Evolutionary conservation across 2,329 filamentous ascomycete species (phyloP).

Genomic region (Hawksworthiomyces lignivorus): DNA sequence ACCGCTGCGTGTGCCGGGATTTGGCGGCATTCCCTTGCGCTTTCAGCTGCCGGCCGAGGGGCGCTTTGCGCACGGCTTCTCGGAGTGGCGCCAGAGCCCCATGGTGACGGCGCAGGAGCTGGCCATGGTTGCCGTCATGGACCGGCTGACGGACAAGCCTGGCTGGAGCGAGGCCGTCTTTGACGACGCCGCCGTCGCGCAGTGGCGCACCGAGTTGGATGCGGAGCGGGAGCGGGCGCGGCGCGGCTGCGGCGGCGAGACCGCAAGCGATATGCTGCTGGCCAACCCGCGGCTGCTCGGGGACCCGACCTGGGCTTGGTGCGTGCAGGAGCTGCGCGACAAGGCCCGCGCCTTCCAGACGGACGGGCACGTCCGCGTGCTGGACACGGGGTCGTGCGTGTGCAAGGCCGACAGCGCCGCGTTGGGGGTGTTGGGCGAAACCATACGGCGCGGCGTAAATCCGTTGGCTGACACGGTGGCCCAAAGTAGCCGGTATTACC

Average conservation of each 20-base stretch:
- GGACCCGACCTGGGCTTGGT: constrained; percentile 1
- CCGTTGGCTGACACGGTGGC: neutral
- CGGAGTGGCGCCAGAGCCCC: no score
- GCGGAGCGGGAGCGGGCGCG: no score
- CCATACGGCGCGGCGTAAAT: neutral
- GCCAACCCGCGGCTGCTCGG: constrained; percentile 1
- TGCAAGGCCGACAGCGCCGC: neutral
- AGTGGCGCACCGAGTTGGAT: constrained; percentile 1
- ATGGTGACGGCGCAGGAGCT: neutral
- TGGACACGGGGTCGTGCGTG: neutral
- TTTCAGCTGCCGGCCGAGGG: no score
- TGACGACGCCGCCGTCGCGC: neutral
- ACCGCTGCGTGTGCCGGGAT: no score
- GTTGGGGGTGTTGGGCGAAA: neutral
- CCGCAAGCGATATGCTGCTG: neutral
- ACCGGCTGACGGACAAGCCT: neutral
- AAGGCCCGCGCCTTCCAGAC: constrained; percentile 3
- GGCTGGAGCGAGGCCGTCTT: neutral
- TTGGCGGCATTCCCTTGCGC: no score
- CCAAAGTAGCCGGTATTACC: no score
- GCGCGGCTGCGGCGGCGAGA: no score
- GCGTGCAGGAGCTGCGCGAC: constrained; percentile 1
- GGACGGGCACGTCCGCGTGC: neutral
- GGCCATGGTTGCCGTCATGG: neutral
- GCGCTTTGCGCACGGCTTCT: no score